Percentiles rank a stretch among this genome's conserved stretches.
Evolutionary conservation across 1,139 yeast species (phyloP).

Genomic region (Zygosaccharomyces sapae): DNA sequence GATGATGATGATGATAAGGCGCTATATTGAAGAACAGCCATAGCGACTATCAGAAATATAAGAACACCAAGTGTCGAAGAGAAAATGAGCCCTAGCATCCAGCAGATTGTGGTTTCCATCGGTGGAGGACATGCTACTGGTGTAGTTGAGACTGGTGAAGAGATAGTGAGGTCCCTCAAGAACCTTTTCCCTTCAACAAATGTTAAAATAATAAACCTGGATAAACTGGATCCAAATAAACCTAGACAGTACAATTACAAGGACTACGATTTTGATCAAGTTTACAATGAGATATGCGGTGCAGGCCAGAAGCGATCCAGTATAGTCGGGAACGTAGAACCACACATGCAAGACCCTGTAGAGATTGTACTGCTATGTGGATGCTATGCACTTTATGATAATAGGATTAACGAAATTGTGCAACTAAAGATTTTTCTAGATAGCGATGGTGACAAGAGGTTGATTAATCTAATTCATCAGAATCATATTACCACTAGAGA

Average conservation of each 20-base stretch:
- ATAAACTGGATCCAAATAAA: slow-evolving; percentile 17
- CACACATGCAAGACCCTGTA: slow-evolving; percentile 20
- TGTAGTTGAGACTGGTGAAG: slow-evolving; percentile 24
- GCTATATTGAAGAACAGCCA: not conserved
- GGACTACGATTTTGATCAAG: slow-evolving; percentile 40
- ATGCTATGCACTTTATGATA: slow-evolving; percentile 70
- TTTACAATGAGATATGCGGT: slow-evolving; percentile 22
- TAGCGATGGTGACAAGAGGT: slow-evolving; percentile 78
- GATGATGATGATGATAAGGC: slow-evolving; percentile 1
- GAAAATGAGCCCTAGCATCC: slow-evolving; percentile 10
- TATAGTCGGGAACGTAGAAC: slow-evolving; percentile 7
- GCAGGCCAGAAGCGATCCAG: slow-evolving; percentile 8
- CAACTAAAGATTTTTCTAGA: slow-evolving; percentile 74
- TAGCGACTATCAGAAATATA: not conserved
- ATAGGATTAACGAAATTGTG: slow-evolving; percentile 52
- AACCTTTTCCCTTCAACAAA: slow-evolving; percentile 29
- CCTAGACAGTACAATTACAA: slow-evolving; percentile 19
- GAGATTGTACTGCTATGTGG: slow-evolving; percentile 66
- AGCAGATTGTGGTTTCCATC: slow-evolving; percentile 47
- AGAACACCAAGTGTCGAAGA: not conserved
- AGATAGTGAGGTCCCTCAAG: slow-evolving; percentile 25
- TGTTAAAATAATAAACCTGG: slow-evolving; percentile 44
- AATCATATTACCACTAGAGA: slow-evolving; percentile 24
- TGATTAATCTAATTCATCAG: slow-evolving; percentile 67
- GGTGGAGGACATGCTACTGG: slow-evolving; percentile 81